Conservation (phyloP, 805 yeast genomes). For the Wickerhamomyces rabaulensis region DNA sequence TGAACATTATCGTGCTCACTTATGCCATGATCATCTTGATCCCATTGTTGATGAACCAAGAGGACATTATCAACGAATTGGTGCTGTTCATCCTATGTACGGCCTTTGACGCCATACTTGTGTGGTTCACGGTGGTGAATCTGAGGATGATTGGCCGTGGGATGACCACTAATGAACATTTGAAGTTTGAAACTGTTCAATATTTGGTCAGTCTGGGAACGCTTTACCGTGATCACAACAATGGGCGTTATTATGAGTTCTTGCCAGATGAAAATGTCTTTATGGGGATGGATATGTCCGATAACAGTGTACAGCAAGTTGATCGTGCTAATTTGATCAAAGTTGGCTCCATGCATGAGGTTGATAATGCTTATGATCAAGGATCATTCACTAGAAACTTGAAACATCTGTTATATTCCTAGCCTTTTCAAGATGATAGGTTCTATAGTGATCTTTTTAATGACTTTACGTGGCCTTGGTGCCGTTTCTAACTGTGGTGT, state of each 20-base stretch:
- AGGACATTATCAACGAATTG: slow-evolving; percentile 8
- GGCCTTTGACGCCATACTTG: slow-evolving; percentile 37
- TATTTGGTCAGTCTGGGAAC: slow-evolving; percentile 39
- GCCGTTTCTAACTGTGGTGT: neutral
- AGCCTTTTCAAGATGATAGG: slow-evolving; percentile 16
- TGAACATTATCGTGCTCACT: slow-evolving; percentile 39
- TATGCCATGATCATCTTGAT: slow-evolving; percentile 35
- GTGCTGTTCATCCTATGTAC: slow-evolving; percentile 37
- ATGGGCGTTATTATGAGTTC: slow-evolving; percentile 15
- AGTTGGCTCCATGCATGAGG: slow-evolving; percentile 10
- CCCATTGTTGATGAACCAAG: slow-evolving; percentile 5
- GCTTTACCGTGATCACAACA: slow-evolving; percentile 23
- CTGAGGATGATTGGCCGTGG: slow-evolving; percentile 52
- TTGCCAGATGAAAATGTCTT: slow-evolving; percentile 16
- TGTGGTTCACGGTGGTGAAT: slow-evolving; percentile 42
- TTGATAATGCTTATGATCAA: slow-evolving; percentile 19
- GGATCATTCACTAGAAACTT: slow-evolving; percentile 16
- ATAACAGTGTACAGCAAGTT: slow-evolving; percentile 11
- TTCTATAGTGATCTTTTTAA: slow-evolving; percentile 1
- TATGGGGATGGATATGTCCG: slow-evolving; percentile 17
- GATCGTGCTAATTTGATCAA: neutral
- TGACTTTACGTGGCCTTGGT: neutral
- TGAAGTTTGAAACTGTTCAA: slow-evolving; percentile 65
- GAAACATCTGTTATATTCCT: slow-evolving; percentile 11
- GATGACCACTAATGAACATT: slow-evolving; percentile 69